Base-by-base conservation (phyloP, 805 yeast species). In the Saccharomyces kudriavzevii region DNA sequence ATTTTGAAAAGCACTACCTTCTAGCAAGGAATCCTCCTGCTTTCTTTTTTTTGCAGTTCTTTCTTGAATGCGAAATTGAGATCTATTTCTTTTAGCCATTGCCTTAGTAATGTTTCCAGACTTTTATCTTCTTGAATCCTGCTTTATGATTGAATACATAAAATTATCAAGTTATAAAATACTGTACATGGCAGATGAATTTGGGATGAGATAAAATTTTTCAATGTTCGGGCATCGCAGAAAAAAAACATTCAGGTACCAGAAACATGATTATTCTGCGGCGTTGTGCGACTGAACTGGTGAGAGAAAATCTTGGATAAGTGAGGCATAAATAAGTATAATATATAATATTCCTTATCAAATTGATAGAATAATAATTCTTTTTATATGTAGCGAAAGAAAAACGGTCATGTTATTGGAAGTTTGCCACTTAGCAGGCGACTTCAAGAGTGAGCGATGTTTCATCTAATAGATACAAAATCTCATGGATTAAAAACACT, bases 31-130 rank as follows among this genome's bases (percentile, higher is more conserved):
- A 53, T 67, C 71, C 52, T 67, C 70, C 27, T 66, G 63, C 51
- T 64, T 63, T 55, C 71, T 62, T 43, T 61, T 64, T 43, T 60
- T 60, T 6, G 68, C 67, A 11, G 68, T 60, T 55, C 68, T 63
- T 40, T 62, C 63, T 50, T 64, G 61, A 29, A 66, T 63, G 10
- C 59, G 57, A 47, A 54, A 51, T 52, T 63, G 63, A 5, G 65
- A 57, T 56, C 69, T 65, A 53, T 66, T 67, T 29, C 54, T 56
- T 47, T 61, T 62, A 8, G 62, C 69, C 71, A 65, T 65, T 26
- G n/a, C 30, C 17, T 11, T 17, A n/a, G 22, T 35, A 17, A 5
- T 35, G 1, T 35, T 24, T 17, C 24, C 22, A 20, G 11, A 1
- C 8, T 35, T 17, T 35, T 35, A 35, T 35, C n/a, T 35, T 4